Percentiles rank a stretch among this genome's conserved stretches.
phyloP scores from a whole-genome alignment of 2,329 filamentous ascomycete species.

The Purpureocillium takamizusanense region DNA sequence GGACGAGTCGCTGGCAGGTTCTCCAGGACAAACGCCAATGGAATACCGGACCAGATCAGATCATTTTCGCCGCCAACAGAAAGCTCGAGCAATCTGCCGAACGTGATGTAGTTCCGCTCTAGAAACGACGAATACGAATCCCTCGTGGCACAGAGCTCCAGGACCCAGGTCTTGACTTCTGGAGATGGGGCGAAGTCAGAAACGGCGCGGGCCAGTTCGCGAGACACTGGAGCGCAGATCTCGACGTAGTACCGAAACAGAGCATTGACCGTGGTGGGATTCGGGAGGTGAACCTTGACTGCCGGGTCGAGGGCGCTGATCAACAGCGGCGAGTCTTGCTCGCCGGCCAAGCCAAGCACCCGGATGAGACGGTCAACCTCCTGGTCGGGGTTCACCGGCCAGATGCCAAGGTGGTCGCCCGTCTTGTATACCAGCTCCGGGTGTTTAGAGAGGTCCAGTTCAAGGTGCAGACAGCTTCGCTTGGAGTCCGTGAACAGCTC shows the following conservation, averaged over 20 bases:
- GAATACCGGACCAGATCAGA: conserved; percentile 12
- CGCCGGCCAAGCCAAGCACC: conserved; percentile 12
- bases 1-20: conserved; percentile 41
- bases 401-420: conserved; percentile 30
- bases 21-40: conserved; percentile 44
- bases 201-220: conserved; percentile 38
- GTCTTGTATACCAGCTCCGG: conserved; percentile 24
- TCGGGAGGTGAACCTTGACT: conserved; percentile 26
- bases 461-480: conserved; percentile 24
- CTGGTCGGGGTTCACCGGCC: conserved; percentile 26
- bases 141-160: conserved; percentile 3
- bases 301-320: conserved; percentile 12
- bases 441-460: conserved; percentile 22
- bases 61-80: conserved; percentile 5
- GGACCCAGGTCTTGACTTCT: conserved; percentile 25
- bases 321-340: conserved; percentile 12
- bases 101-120: conserved; percentile 14
- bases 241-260: conserved; percentile 37
- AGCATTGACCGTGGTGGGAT: conserved; percentile 19
- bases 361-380: conserved; percentile 22
- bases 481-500: conserved; percentile 3
- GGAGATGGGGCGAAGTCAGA: conserved; percentile 31
- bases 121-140: too few relatives aligned
- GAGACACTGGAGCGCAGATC: conserved; percentile 23
- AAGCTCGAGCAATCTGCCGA: conserved; percentile 14